A percentile compares a stretch with the other conserved stretches of the same genome.
Evolutionary conservation across 345 rosid genomes (phyloP).

Genomic region (Chamaenerion angustifolium): DNA sequence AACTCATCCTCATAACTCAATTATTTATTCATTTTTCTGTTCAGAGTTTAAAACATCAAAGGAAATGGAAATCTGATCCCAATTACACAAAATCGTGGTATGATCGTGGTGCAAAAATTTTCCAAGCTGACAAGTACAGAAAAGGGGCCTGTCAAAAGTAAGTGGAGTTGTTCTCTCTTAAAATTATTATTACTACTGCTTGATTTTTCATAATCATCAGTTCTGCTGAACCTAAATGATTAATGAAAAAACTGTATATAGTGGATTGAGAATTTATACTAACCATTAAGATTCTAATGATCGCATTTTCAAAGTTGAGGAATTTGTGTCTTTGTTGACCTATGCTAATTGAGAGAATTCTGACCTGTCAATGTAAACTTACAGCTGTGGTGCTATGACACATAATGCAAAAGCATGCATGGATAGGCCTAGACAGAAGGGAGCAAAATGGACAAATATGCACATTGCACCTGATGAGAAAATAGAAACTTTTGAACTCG

Average conservation of each 20-base stretch:
- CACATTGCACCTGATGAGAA: constrained; percentile 84
- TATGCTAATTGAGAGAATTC: too few species aligned
- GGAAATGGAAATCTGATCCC: constrained; percentile 76
- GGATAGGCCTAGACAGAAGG: constrained; percentile 67
- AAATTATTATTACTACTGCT: too few species aligned
- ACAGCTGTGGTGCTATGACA: constrained; percentile 86
- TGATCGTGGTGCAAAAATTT: constrained; percentile 54
- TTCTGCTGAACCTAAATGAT: too few species aligned
- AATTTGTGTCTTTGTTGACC: too few species aligned
- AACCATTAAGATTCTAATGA: too few species aligned
- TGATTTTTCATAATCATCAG: too few species aligned
- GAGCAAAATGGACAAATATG: constrained; percentile 61
- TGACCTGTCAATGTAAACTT: constrained; percentile 1
- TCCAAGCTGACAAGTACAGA: constrained; percentile 56
- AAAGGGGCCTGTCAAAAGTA: constrained; percentile 72
- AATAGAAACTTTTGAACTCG: constrained; percentile 64
- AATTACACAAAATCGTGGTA: constrained; percentile 69
- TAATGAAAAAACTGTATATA: too few species aligned
- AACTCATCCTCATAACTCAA: background rate
- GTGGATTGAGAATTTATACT: too few species aligned
- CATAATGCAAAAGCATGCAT: constrained; percentile 58
- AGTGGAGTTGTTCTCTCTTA: constrained; percentile 6
- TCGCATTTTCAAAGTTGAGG: too few species aligned
- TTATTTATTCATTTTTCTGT: background rate
- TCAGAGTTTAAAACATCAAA: constrained; percentile 71